Conservation (phyloP, 441 rosid species). For the Eutrema salsugineum region DNA sequence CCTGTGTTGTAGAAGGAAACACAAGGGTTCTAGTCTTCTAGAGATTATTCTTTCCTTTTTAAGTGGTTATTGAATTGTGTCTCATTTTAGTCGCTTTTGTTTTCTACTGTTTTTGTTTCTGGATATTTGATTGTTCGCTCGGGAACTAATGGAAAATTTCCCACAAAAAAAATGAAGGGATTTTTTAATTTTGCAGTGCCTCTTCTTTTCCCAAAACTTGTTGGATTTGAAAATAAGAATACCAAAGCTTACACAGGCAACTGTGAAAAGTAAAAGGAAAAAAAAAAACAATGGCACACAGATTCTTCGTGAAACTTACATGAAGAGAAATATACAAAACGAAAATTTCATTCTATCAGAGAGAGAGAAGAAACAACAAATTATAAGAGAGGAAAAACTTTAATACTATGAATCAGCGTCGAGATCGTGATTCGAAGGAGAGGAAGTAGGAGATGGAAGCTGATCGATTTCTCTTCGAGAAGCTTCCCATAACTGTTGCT, state of each 20-base stretch:
- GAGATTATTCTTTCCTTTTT: neutral
- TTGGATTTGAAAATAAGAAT: neutral
- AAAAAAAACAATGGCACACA: neutral
- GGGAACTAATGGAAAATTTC: neutral
- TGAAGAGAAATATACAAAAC: slow-evolving; percentile 22
- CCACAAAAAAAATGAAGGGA: neutral
- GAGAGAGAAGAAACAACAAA: neutral
- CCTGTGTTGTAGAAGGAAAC: slow-evolving; percentile 41
- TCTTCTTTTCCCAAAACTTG: neutral
- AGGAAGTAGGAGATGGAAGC: slow-evolving; percentile 19
- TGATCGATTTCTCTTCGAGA: slow-evolving; percentile 70
- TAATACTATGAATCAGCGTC: slow-evolving; percentile 29
- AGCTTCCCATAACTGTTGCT: slow-evolving; percentile 93
- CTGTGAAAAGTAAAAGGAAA: neutral
- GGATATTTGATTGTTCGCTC: neutral
- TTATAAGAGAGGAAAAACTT: neutral
- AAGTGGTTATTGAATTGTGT: neutral
- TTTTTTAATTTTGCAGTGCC: neutral
- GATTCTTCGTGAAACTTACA: slow-evolving; percentile 14
- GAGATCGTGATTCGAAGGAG: slow-evolving; percentile 10
- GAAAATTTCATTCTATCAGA: neutral
- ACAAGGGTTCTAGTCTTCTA: neutral
- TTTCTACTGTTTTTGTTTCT: neutral
- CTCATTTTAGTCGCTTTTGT: neutral
- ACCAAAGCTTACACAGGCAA: neutral